A percentile compares a stretch with the other conserved stretches of the same genome.
Conservation (phyloP, 108 stramenopile species). For the Conticribra guillardii region DNA sequence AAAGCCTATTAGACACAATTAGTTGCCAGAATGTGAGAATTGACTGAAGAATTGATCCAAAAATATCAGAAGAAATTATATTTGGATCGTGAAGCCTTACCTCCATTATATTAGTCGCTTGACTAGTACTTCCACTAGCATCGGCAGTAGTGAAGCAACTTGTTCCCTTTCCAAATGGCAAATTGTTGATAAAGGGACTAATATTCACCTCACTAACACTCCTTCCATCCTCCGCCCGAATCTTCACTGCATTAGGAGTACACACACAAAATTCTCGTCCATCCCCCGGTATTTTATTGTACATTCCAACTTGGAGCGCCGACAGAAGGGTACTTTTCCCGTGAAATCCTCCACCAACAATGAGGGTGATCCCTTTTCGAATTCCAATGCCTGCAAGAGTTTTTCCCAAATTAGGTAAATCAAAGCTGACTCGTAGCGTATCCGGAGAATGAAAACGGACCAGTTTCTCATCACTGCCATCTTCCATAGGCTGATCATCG, state of each 20-base stretch:
- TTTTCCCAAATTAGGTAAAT: constrained; percentile 58
- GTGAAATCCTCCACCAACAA: constrained; percentile 98
- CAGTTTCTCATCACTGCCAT: constrained; percentile 29
- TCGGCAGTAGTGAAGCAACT: constrained; percentile 82
- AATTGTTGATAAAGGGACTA: constrained; percentile 92
- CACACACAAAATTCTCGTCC: constrained; percentile 93
- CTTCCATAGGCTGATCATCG: constrained; percentile 86
- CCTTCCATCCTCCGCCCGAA: constrained; percentile 96
- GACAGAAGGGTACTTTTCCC: constrained; percentile 94
- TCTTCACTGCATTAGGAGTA: constrained; percentile 79
- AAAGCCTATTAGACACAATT: constrained; percentile 54
- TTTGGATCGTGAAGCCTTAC: constrained; percentile 33
- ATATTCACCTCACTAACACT: constrained; percentile 86
- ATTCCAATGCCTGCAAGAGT: constrained; percentile 92
- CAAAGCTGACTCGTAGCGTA: constrained; percentile 51
- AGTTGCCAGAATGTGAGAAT: too few relatives aligned
- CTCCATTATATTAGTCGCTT: constrained; percentile 94
- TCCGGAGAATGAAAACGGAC: constrained; percentile 74
- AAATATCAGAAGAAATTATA: not conserved
- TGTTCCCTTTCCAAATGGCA: constrained; percentile 89
- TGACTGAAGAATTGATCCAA: not conserved
- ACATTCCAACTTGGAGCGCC: constrained; percentile 91
- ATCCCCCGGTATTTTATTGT: constrained; percentile 95
- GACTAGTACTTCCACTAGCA: constrained; percentile 93
- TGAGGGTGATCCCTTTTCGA: constrained; percentile 90